Conservation (phyloP, 371 early-diverging fungal species). For the Mucor indicus region DNA sequence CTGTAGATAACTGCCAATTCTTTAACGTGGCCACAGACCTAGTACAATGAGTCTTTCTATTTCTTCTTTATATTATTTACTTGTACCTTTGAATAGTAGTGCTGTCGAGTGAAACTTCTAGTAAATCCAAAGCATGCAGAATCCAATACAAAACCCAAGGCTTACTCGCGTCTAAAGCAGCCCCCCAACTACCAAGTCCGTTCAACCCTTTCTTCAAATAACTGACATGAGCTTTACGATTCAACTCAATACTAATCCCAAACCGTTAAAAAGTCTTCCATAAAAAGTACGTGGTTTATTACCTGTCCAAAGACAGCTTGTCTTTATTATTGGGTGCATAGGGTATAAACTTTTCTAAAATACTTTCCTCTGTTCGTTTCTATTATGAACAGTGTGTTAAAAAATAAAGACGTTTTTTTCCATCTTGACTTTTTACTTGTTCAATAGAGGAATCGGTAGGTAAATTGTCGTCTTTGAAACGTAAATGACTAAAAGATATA, state of each 20-base stretch:
- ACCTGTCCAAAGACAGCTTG: slow-evolving; percentile 23
- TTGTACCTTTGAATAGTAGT: slow-evolving; percentile 44
- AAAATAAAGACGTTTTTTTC: background rate
- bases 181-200: slow-evolving; percentile 58
- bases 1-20: slow-evolving; percentile 66
- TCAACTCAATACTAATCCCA: slow-evolving; percentile 47
- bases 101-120: slow-evolving; percentile 52
- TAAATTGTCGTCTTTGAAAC: slow-evolving; percentile 44
- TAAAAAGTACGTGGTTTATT: no score
- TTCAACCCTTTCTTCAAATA: slow-evolving; percentile 54
- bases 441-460: slow-evolving; percentile 51
- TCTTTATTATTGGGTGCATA: slow-evolving; percentile 30
- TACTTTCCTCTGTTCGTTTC: slow-evolving; percentile 35
- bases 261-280: no score
- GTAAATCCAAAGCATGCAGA: slow-evolving; percentile 75
- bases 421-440: slow-evolving; percentile 34
- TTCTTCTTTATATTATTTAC: background rate
- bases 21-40: slow-evolving; percentile 65
- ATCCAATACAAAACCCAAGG: slow-evolving; percentile 95
- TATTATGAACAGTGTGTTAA: background rate
- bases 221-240: slow-evolving; percentile 53
- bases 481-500: slow-evolving; percentile 19
- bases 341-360: slow-evolving; percentile 29
- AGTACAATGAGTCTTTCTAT: background rate
- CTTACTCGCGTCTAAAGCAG: slow-evolving; percentile 80